Base-by-base conservation (phyloP, 1,284 basidiomycete species). In the Microstroma glucosiphilum region DNA sequence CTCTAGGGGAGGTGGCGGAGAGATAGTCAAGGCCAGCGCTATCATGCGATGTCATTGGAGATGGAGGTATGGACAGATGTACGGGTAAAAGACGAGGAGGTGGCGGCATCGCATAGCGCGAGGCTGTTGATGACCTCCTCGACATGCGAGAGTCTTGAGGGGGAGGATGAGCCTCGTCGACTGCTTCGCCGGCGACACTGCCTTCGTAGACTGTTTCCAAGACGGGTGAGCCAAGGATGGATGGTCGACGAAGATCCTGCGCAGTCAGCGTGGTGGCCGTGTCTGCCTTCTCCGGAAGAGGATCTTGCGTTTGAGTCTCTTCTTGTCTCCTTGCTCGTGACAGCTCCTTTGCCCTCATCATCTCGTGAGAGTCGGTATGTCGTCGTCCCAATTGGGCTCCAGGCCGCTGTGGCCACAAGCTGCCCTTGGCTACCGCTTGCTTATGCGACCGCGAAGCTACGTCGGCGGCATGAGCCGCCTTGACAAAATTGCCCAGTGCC, bases 401-500 rank as follows among this genome's bases (percentile, higher is more conserved):
- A 37, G 30, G 30, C 9, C 30, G 30, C 30, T 37, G 30, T 4
- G 51, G 21, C 51, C 51, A 25, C 17, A 6, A 19, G 19, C 51
- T 21, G 19, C 51, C 51, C 25, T 13, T 23, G n/a, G 40, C 42
- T 61, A 7, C 17, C 51, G 26, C 13, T 51, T 37, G 48, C 37
- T 48, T 49, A 15, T 40, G 3, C 30, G 30, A 37, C 3, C 30
- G 30, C 30, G 49, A 25, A 15, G 62, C 63, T 48, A 42, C 65
- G 25, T 77, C 75, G 11, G 74, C 73, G 2, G 76, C 75, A 55
- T 77, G 70, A 2, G 76, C 76, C 15, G 76, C 75, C 15, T 66
- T 70, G 37, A 78, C 73, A 62, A 78, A 78, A 56, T 78, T 76
- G 61, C 63, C 60, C 53, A 78, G 62, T 0, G 76, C 76, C 1